Conservation (phyloP, 2,329 filamentous ascomycete genomes). For the Chaetomium strumarium region DNA sequence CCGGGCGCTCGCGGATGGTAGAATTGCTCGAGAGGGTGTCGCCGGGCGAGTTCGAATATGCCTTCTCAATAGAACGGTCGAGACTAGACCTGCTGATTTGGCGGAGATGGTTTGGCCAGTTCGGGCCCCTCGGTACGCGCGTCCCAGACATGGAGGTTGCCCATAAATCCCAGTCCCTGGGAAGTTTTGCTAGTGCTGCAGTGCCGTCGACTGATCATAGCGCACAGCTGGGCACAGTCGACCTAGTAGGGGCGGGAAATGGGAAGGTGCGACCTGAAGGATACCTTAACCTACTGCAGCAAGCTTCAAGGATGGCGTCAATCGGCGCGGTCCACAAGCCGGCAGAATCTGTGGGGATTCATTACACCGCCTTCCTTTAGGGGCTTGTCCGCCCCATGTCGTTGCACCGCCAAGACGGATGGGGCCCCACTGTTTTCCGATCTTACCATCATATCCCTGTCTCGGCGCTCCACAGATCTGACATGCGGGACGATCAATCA, state of each 20-base stretch:
- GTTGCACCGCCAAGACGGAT: no score
- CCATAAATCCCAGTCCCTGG: slow-evolving; percentile 1
- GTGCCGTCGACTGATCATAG: not conserved
- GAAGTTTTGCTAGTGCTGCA: not conserved
- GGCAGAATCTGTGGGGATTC: slow-evolving; percentile 8
- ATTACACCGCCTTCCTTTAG: slow-evolving; percentile 4
- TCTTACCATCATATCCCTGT: no score
- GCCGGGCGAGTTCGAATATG: slow-evolving; percentile 37
- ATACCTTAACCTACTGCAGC: not conserved
- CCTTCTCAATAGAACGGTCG: slow-evolving; percentile 37
- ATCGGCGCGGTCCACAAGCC: not conserved
- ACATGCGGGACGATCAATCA: no score
- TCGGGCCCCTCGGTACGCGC: slow-evolving; percentile 38
- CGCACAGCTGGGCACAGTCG: not conserved
- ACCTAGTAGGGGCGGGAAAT: not conserved
- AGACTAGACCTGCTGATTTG: slow-evolving; percentile 45
- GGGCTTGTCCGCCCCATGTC: not conserved
- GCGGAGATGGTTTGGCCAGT: slow-evolving; percentile 48
- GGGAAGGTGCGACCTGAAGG: not conserved
- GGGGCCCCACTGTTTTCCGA: no score
- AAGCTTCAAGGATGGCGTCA: not conserved
- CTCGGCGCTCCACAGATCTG: no score
- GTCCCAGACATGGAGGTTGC: slow-evolving; percentile 26
- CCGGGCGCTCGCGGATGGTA: slow-evolving; percentile 35
- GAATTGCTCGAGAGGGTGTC: slow-evolving; percentile 50